Base-by-base conservation (phyloP, 2,329 filamentous ascomycete species). In the Hymenoscyphus albidus region DNA sequence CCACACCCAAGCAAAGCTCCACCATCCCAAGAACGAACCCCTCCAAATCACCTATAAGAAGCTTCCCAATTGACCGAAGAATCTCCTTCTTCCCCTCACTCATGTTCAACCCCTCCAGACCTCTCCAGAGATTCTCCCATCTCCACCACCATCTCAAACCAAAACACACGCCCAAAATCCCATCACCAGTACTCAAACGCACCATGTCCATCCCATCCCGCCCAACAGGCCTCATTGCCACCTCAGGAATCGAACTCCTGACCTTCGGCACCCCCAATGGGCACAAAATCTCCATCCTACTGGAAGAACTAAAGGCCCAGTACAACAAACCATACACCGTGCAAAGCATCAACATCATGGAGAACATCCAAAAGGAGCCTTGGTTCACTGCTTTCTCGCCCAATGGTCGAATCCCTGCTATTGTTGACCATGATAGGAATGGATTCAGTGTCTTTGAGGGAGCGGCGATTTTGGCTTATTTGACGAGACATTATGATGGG, bases 401-500 rank as follows among this genome's bases (percentile, higher is more conserved):
- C 44, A 90, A 90, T 74, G 87, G 87, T 2, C 81, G 86, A 16
- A 88, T 89, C 69, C 86, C 87, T 1, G 86, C 83, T 58, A 82
- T 90, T 58, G 81, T 89, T 38, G 87, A 90, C 76, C 87, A 90
- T 69, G 85, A 89, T 75, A 81, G 85, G 67, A 78, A 78, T 63
- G 82, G 77, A 58, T 84, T 89, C 61, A 76, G 82, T 55, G 85
- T 94, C 35, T 94, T 93, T 71, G 91, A 95, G 76, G 88, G 87
- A 56, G 84, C 87, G 58, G 85, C 88, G 66, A 93, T 93, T 71
- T 81, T 93, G 72, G 81, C 85, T 65, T 94, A 94, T 76, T 81
- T 94, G 22, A 84, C 86, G 10, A 84, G 88, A n/a, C 84, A 84
- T 68, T 93, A 93, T 73, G 90, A 93, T 74, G 79, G 80, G 0